Evolutionary conservation across 345 rosid species (phyloP).

Genomic region (Eucalyptus urophylla): DNA sequence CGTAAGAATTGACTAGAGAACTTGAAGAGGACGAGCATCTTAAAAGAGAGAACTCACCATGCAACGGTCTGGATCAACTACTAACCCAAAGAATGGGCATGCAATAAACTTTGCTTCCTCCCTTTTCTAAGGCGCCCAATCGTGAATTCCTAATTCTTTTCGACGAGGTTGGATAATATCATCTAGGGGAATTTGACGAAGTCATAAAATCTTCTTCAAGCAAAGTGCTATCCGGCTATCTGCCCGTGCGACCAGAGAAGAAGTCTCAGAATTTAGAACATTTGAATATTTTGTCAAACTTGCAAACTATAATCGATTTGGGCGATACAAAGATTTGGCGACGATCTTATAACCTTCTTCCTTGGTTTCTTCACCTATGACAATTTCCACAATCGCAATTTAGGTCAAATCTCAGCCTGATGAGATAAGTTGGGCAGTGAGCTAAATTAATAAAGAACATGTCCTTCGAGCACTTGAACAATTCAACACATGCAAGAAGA

Average conservation of each 20-base stretch:
- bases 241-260: background rate
- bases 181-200: background rate
- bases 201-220: background rate
- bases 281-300: background rate
- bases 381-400: background rate
- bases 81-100: background rate
- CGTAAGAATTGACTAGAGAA: background rate
- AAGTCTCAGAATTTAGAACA: background rate
- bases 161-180: background rate
- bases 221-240: background rate
- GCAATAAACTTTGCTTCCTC: background rate
- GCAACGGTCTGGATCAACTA: background rate
- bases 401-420: background rate
- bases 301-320: background rate
- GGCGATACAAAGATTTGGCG: background rate
- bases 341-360: background rate
- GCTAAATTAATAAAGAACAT: background rate
- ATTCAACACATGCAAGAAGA: background rate
- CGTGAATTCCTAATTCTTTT: background rate
- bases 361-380: background rate
- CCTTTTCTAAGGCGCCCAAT: background rate
- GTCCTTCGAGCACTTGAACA: background rate
- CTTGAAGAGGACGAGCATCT: background rate
- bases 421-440: background rate
- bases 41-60: background rate